A percentile compares a stretch with the other conserved stretches of the same genome.
Evolutionary conservation across 495 filamentous ascomycete species (phyloP).

Genomic region (Saxophila tyrrhenica): DNA sequence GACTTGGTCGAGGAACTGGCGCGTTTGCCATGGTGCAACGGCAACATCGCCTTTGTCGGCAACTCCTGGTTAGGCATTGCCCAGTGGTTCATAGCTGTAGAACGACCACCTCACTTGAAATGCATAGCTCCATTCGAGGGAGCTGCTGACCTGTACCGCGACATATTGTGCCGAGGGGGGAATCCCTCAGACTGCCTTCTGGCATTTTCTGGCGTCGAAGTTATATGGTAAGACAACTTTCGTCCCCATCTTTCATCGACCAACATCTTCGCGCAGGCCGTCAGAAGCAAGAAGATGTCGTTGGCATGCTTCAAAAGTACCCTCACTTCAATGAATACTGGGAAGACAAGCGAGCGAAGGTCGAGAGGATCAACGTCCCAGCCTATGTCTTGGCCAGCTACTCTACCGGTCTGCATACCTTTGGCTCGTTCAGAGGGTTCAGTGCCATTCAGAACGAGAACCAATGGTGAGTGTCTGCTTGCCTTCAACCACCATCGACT

Average conservation of each 20-base stretch:
- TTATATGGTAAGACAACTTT: too few species aligned
- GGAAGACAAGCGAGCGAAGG: slow-evolving; percentile 8
- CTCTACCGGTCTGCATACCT: not conserved
- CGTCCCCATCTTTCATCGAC: too few species aligned
- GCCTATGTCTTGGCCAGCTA: slow-evolving; percentile 2
- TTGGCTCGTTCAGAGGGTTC: not conserved
- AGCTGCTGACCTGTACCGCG: slow-evolving; percentile 34
- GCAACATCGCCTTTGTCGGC: slow-evolving; percentile 34
- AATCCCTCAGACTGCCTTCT: slow-evolving; percentile 12
- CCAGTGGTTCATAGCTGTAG: slow-evolving; percentile 28
- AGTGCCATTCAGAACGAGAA: not conserved
- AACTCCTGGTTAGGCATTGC: slow-evolving; percentile 31
- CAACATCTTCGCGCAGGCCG: too few species aligned
- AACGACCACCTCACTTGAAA: slow-evolving; percentile 32
- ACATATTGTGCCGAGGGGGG: slow-evolving; percentile 31
- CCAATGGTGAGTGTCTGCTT: not conserved
- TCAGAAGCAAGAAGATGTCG: slow-evolving; percentile 7
- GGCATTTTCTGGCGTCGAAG: too few species aligned
- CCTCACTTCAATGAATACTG: slow-evolving; percentile 12
- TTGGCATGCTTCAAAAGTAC: not conserved
- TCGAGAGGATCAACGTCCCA: slow-evolving; percentile 1
- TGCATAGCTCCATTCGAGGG: slow-evolving; percentile 39
- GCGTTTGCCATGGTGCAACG: slow-evolving; percentile 16
- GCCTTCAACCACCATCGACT: not conserved
- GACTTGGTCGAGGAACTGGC: not conserved